phyloP scores from a whole-genome alignment of 1,284 basidiomycete genomes.

The Pisolithus thermaeus region DNA sequence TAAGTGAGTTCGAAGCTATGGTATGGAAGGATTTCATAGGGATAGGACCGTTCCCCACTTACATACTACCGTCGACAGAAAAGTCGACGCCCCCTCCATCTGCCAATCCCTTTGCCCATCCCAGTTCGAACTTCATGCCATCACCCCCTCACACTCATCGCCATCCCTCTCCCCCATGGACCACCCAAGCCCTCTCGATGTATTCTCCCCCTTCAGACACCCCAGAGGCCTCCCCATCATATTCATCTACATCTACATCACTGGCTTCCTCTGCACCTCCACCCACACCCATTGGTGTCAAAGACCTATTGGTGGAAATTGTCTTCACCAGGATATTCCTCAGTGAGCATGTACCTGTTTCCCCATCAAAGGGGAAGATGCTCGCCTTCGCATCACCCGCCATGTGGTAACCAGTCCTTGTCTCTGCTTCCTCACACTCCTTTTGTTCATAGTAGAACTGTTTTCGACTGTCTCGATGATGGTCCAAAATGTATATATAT shows the following conservation, averaged over 20 bases:
- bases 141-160: slow-evolving; percentile 45
- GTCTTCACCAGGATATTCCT: slow-evolving; percentile 31
- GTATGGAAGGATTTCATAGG: slow-evolving; percentile 59
- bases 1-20: slow-evolving; percentile 58
- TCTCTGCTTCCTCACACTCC: slow-evolving; percentile 11
- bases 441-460: slow-evolving; percentile 14
- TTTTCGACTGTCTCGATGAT: slow-evolving; percentile 26
- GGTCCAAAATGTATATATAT: neutral
- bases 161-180: slow-evolving; percentile 36
- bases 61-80: slow-evolving; percentile 52
- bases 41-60: slow-evolving; percentile 51
- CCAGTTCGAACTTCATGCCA: slow-evolving; percentile 44
- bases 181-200: slow-evolving; percentile 15
- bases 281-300: slow-evolving; percentile 44
- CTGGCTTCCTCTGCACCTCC: slow-evolving; percentile 53
- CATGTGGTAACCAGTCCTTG: slow-evolving; percentile 38
- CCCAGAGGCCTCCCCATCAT: slow-evolving; percentile 43
- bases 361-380: slow-evolving; percentile 37
- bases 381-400: slow-evolving; percentile 44
- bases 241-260: slow-evolving; percentile 41
- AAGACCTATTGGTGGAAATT: slow-evolving; percentile 42
- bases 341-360: slow-evolving; percentile 22
- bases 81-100: slow-evolving; percentile 43
- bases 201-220: slow-evolving; percentile 34
- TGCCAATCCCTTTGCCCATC: slow-evolving; percentile 45